Percentiles rank a stretch among this genome's conserved stretches.
Conservation (phyloP, 2,329 filamentous ascomycete species). For the Apiospora malaysiana region DNA sequence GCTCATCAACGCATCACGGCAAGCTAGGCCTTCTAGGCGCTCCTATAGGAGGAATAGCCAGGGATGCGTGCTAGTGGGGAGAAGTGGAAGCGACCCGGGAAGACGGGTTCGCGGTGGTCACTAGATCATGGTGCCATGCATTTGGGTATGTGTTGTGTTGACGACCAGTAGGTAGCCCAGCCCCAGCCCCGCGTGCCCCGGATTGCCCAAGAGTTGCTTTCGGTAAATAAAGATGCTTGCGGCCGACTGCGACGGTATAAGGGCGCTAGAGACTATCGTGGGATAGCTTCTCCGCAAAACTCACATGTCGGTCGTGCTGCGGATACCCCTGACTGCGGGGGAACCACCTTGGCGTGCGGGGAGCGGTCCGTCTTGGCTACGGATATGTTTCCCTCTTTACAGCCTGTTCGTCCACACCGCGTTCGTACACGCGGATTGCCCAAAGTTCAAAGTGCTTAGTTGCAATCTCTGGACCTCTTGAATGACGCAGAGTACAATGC, state of each 20-base stretch:
- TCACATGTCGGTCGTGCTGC: neutral
- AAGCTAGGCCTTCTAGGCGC: neutral
- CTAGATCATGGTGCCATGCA: neutral
- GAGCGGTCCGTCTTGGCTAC: slow-evolving; percentile 2
- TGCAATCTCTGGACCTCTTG: neutral
- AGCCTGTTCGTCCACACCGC: neutral
- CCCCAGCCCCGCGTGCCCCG: neutral
- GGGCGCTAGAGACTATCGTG: neutral
- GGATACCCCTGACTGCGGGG: slow-evolving; percentile 9
- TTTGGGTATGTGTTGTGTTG: no score
- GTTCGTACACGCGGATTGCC: neutral
- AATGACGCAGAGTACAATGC: neutral
- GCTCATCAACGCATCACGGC: neutral
- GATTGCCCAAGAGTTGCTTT: neutral
- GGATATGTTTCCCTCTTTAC: neutral
- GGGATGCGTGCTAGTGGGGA: neutral
- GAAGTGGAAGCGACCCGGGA: neutral
- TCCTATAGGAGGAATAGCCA: neutral
- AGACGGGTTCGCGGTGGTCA: slow-evolving; percentile 1
- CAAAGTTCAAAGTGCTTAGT: neutral
- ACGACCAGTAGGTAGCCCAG: neutral
- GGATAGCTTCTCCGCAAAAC: neutral
- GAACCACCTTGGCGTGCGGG: neutral
- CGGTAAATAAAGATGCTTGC: neutral
- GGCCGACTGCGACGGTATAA: slow-evolving; percentile 7